Percentiles rank a stretch among this genome's conserved stretches.
phyloP scores from a whole-genome alignment of 345 rosid species.

The Durio zibethinus region DNA sequence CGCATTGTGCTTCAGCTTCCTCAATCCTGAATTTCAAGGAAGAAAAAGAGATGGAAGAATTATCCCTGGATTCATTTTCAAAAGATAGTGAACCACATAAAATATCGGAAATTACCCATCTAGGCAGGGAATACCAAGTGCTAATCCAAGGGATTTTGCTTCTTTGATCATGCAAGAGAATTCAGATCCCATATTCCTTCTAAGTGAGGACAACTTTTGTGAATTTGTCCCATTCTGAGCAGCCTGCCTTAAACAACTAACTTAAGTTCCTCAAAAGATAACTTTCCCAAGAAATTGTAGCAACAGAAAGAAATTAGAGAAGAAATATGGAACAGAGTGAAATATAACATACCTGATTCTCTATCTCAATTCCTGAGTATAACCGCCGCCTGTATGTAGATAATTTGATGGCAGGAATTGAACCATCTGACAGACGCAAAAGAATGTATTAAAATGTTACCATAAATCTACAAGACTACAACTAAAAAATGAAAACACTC shows the following conservation, averaged over 20 bases:
- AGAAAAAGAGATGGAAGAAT: neutral
- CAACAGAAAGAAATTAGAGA: neutral
- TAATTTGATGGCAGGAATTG: conserved; percentile 85
- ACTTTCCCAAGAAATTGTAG: neutral
- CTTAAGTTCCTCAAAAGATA: neutral
- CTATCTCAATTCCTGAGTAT: conserved; percentile 57
- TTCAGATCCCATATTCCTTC: conserved; percentile 86
- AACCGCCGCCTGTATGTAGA: conserved; percentile 72
- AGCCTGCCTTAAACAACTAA: conserved; percentile 38
- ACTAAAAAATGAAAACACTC: neutral
- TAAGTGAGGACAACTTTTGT: conserved; percentile 50
- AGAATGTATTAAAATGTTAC: neutral
- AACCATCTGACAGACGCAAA: conserved; percentile 54
- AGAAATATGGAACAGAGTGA: neutral
- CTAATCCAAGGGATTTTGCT: conserved; percentile 68
- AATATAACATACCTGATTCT: conserved; percentile 2
- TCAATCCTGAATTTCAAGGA: conserved; percentile 52
- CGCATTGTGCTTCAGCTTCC: conserved; percentile 97
- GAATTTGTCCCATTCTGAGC: conserved; percentile 37
- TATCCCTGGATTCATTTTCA: conserved; percentile 2
- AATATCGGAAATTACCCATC: conserved; percentile 56
- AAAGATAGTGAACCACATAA: neutral
- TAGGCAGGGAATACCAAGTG: conserved; percentile 84
- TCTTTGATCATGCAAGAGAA: conserved; percentile 89
- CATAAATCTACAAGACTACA: neutral